Conservation (phyloP, 768 basidiomycete species). For the Suillus placidus region DNA sequence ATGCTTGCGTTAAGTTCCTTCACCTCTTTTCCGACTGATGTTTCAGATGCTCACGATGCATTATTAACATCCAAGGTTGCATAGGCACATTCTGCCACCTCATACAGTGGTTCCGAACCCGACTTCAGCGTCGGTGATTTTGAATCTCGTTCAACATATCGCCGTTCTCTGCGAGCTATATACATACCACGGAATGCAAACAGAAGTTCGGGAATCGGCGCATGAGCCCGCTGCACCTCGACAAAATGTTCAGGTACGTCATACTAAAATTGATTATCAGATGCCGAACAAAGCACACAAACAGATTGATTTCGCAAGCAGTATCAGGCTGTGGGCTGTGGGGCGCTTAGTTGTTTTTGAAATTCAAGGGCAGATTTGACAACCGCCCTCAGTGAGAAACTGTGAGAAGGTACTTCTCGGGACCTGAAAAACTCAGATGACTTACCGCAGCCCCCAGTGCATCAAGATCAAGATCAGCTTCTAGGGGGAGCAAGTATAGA, state of each 20-base stretch:
- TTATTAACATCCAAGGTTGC: background rate
- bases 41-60: background rate
- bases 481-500: background rate
- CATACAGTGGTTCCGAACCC: background rate
- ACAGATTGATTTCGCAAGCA: background rate
- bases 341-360: background rate
- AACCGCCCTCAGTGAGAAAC: background rate
- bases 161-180: background rate
- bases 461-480: background rate
- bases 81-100: background rate
- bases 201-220: background rate
- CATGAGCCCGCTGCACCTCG: background rate
- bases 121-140: background rate
- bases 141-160: background rate
- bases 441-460: background rate
- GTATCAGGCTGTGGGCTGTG: too few species aligned
- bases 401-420: background rate
- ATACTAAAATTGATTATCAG: background rate
- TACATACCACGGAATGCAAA: background rate
- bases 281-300: background rate
- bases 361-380: too few species aligned
- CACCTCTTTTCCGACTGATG: background rate
- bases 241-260: background rate
- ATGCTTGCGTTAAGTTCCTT: background rate
- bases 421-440: background rate